phyloP scores from a whole-genome alignment of 306 rosid genomes.

The Benincasa hispida region DNA sequence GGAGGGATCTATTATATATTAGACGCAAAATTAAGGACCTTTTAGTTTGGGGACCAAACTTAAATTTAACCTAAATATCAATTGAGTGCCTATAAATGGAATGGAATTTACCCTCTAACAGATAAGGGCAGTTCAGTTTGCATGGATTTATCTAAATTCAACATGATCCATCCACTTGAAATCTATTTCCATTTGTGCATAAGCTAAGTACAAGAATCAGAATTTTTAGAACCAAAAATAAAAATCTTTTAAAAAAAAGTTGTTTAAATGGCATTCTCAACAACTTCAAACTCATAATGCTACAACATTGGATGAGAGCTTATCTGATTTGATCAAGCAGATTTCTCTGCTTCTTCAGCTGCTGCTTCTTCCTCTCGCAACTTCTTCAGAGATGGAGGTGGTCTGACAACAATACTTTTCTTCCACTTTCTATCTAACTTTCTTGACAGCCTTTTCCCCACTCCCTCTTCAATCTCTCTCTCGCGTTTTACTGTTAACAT shows the following conservation, averaged over 20 bases:
- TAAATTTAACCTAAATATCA: too few species aligned
- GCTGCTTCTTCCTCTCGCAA: slow-evolving; percentile 75
- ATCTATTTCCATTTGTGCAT: background rate
- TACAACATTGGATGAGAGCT: background rate
- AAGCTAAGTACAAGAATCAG: background rate
- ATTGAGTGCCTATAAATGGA: too few species aligned
- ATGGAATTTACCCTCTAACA: too few species aligned
- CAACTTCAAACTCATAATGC: slow-evolving; percentile 2
- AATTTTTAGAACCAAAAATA: background rate
- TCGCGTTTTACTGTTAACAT: slow-evolving; percentile 87
- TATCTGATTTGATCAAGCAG: slow-evolving; percentile 25
- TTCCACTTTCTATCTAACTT: slow-evolving; percentile 80
- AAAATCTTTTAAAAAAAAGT: background rate
- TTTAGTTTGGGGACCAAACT: too few species aligned
- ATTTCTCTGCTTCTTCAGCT: slow-evolving; percentile 43
- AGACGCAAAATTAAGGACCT: too few species aligned
- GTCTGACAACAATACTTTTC: slow-evolving; percentile 67
- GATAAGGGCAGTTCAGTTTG: background rate
- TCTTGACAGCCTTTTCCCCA: slow-evolving; percentile 72
- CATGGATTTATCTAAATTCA: background rate
- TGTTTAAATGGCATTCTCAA: background rate
- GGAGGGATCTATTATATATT: too few species aligned
- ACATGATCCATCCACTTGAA: background rate
- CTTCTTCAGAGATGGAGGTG: slow-evolving; percentile 62
- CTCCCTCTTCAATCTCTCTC: slow-evolving; percentile 86